Base-by-base conservation (phyloP, 2,329 filamentous ascomycete genomes). In the Diaporthe velutina region DNA sequence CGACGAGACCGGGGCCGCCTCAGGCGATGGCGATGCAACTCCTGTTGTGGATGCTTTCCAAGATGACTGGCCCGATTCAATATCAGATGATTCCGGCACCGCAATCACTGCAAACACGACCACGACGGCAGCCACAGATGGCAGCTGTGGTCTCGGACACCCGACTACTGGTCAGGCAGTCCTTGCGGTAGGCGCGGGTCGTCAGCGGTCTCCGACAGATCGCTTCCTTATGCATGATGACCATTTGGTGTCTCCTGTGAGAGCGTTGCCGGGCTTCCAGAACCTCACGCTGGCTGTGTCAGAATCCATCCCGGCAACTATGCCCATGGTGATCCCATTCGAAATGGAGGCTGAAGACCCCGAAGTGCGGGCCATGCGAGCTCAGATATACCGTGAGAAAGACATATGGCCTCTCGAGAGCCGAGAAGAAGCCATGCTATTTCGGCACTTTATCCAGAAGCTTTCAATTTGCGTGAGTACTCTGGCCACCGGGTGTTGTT, bases 381-480 rank as follows among this genome's bases (percentile, higher is more conserved):
- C 75, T 22, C 76, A 67, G 30, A 77, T 81, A 25, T 82, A 82
- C 55, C 73, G 77, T 4, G 75, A 76, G 3, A 42, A 75, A 30
- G 76, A 80, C 3, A 74, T 78, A 38, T 83, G 78, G 77, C 82
- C 82, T 1, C 76, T 84, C 1, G 58, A 77, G 3, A 75, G 79
- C 38, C 73, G 73, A 19, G 76, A 77, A 22, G 79, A 83, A 67
- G 82, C 81, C 0, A 66, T 75, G 30, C 78, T 84, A 6, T 79
- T 83, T 40, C 79, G 81, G 4, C 82, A 84, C 38, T 84, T 79
- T 66, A 77, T 83, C 3, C 78, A 83, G 55, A 80, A 81, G 9
- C 75, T 83, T n/a, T 82, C 83, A 2, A 78, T 78, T n/a, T 84
- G 83, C 81, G 82, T 83, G 73, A 72, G 80, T 78, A 17, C 54